Evolutionary conservation across 2,329 filamentous ascomycete genomes (phyloP).

Genomic region (Phialophora chinensis): DNA sequence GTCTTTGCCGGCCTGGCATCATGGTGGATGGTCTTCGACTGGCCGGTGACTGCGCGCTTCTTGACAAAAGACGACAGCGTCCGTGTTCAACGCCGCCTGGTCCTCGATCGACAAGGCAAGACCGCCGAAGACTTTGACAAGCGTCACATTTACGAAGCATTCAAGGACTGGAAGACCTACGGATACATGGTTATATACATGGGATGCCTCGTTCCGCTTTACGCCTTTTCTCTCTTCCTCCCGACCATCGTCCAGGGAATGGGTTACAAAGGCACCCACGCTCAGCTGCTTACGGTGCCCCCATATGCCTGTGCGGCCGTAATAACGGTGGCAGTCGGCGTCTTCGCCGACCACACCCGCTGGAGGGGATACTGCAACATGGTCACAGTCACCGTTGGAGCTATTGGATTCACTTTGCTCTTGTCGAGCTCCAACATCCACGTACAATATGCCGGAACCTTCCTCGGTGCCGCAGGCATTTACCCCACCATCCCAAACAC

Average conservation of each 20-base stretch:
- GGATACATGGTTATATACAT: conserved; percentile 54
- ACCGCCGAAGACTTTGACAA: conserved; percentile 49
- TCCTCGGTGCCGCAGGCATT: conserved; percentile 83
- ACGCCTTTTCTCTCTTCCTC: conserved; percentile 64
- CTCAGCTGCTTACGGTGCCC: conserved; percentile 71
- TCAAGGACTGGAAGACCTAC: conserved; percentile 60
- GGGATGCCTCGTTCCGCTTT: conserved; percentile 61
- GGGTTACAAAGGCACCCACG: conserved; percentile 61
- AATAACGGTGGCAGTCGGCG: conserved; percentile 58
- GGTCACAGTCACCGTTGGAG: conserved; percentile 68
- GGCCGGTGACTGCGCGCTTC: conserved; percentile 56
- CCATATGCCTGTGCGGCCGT: conserved; percentile 67
- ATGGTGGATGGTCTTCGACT: conserved; percentile 57
- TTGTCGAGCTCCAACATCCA: conserved; percentile 49
- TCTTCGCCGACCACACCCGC: conserved; percentile 63
- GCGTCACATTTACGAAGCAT: conserved; percentile 55
- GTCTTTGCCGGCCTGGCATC: conserved; percentile 48
- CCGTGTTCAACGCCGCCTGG: conserved; percentile 44
- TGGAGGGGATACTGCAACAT: conserved; percentile 77
- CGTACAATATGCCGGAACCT: conserved; percentile 66
- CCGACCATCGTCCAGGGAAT: conserved; percentile 64
- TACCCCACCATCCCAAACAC: conserved; percentile 88
- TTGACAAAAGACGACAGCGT: conserved; percentile 52
- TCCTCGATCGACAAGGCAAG: conserved; percentile 53
- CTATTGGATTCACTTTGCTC: conserved; percentile 80